Evolutionary conservation across 2,329 filamentous ascomycete species (phyloP).

Genomic region (Trichoderma sp.): DNA sequence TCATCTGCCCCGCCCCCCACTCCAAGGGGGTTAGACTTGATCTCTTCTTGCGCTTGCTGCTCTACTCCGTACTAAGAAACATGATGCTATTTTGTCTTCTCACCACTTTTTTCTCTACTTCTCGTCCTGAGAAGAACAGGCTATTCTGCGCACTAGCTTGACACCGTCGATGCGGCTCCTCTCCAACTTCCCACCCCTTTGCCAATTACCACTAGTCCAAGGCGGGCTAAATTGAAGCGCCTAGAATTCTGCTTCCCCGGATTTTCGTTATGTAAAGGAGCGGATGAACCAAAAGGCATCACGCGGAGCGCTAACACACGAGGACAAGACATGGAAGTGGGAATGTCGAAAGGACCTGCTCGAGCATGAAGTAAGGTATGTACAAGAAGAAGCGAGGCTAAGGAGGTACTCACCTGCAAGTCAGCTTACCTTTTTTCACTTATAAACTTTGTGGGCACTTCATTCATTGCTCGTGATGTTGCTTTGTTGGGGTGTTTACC

Average conservation of each 20-base stretch:
- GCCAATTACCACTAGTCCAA: not conserved
- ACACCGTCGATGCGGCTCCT: conserved; percentile 24
- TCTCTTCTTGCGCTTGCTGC: not conserved
- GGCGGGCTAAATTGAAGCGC: conserved; percentile 1
- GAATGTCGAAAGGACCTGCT: too few relatives aligned
- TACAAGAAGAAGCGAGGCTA: not conserved
- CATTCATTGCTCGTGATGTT: too few relatives aligned
- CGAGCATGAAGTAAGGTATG: too few relatives aligned
- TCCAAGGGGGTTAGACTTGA: not conserved
- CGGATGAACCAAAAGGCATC: not conserved
- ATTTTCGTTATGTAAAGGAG: conserved; percentile 24
- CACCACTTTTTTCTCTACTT: not conserved
- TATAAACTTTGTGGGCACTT: too few relatives aligned
- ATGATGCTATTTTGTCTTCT: not conserved
- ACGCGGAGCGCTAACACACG: conserved; percentile 18
- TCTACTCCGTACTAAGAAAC: too few relatives aligned
- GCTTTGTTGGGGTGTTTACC: too few relatives aligned
- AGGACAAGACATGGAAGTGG: too few relatives aligned
- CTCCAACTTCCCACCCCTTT: conserved; percentile 2
- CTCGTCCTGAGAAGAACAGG: not conserved
- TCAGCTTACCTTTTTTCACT: too few relatives aligned
- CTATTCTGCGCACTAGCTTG: conserved; percentile 19
- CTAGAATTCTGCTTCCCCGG: conserved; percentile 24
- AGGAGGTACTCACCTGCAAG: not conserved
- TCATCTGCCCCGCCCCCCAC: not conserved